phyloP scores from a whole-genome alignment of 768 basidiomycete species.

The Pleurotus tuber-regium region DNA sequence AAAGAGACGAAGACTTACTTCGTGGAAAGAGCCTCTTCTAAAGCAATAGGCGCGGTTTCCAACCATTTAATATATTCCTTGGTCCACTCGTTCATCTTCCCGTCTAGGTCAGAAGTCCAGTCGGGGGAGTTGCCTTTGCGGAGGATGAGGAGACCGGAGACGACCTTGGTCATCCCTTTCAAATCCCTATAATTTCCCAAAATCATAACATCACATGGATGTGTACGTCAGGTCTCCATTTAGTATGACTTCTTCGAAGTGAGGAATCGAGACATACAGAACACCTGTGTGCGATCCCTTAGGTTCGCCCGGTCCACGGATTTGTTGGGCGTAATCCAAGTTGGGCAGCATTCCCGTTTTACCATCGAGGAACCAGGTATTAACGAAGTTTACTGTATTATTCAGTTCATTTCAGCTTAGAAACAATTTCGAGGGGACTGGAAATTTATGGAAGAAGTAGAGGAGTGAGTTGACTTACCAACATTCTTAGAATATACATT shows the following conservation, averaged over 20 bases:
- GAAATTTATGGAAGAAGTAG: too few relatives aligned
- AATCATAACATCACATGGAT: too few relatives aligned
- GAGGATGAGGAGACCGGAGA: constrained; percentile 50
- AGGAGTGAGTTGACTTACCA: too few relatives aligned
- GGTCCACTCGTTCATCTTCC: constrained; percentile 48
- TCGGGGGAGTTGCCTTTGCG: constrained; percentile 44
- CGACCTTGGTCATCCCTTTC: constrained; percentile 56
- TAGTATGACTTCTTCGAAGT: too few relatives aligned
- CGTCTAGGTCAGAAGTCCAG: constrained; percentile 55
- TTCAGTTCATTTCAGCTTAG: too few relatives aligned
- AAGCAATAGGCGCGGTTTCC: constrained; percentile 42
- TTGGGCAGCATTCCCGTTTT: constrained; percentile 64
- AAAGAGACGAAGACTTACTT: constrained; percentile 50
- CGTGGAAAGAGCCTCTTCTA: constrained; percentile 40
- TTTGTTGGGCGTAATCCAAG: constrained; percentile 55
- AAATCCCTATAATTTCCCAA: constrained; percentile 51
- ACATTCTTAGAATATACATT: constrained; percentile 40
- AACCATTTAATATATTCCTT: constrained; percentile 55
- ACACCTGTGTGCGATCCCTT: constrained; percentile 51
- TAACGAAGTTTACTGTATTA: constrained; percentile 39
- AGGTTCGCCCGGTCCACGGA: constrained; percentile 34
- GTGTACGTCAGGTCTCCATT: too few relatives aligned
- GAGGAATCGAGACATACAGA: constrained; percentile 49
- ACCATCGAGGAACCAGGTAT: constrained; percentile 59
- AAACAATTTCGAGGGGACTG: not conserved